phyloP scores from a whole-genome alignment of 73 alveolate species.

The Paramecium primaurelia region DNA sequence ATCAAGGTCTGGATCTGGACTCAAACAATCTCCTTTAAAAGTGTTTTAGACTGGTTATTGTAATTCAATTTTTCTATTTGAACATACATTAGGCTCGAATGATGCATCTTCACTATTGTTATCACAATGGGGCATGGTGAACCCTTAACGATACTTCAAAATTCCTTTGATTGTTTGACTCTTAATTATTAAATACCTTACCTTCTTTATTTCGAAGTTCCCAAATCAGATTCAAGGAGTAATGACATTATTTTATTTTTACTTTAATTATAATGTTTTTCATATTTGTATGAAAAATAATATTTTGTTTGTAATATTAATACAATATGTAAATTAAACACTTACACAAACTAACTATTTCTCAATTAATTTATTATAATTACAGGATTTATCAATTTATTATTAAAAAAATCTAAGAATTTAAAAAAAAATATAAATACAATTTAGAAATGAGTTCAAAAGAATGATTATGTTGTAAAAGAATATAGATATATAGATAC shows the following conservation, averaged over 20 bases:
- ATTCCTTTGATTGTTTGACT: conserved; percentile 1
- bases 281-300: neutral
- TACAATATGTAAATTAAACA: neutral
- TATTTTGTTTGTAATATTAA: neutral
- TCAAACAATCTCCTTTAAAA: neutral
- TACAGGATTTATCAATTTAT: neutral
- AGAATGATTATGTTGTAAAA: neutral
- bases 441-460: neutral
- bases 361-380: no score
- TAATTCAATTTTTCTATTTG: neutral
- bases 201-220: neutral
- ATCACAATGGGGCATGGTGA: conserved; percentile 13
- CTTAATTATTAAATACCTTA: neutral
- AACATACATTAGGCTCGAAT: neutral
- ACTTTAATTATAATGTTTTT: neutral
- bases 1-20: neutral
- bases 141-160: neutral
- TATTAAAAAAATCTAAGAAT: neutral
- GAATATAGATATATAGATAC: neutral
- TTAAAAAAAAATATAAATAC: neutral
- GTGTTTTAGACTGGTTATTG: neutral
- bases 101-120: conserved; percentile 17
- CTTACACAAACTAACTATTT: neutral
- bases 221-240: neutral
- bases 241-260: neutral